Evolutionary conservation across 306 rosid species (phyloP).

Genomic region (Cicer arietinum): DNA sequence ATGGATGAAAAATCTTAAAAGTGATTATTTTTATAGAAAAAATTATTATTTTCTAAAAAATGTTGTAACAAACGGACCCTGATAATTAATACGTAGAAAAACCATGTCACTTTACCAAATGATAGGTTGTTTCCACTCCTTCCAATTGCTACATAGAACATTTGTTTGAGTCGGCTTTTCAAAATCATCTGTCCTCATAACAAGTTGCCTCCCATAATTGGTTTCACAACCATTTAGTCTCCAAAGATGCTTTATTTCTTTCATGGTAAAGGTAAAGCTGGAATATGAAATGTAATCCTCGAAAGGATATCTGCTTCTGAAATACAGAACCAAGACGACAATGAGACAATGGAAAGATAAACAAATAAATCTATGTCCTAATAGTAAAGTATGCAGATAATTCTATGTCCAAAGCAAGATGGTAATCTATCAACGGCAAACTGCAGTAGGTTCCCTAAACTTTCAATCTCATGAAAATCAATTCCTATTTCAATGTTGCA

Average conservation of each 20-base stretch:
- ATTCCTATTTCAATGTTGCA: slow-evolving; percentile 10
- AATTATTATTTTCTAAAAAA: too few relatives aligned
- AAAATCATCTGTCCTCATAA: slow-evolving; percentile 91
- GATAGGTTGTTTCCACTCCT: slow-evolving; percentile 87
- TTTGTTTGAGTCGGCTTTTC: slow-evolving; percentile 86
- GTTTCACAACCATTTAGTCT: slow-evolving; percentile 76
- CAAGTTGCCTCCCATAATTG: slow-evolving; percentile 67
- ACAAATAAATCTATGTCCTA: slow-evolving; percentile 11
- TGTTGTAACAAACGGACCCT: too few relatives aligned
- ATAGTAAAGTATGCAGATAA: slow-evolving; percentile 26
- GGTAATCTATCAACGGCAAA: slow-evolving; percentile 2
- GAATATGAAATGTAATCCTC: slow-evolving; percentile 86
- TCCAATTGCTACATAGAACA: slow-evolving; percentile 94
- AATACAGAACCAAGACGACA: slow-evolving; percentile 42
- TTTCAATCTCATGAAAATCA: slow-evolving; percentile 1
- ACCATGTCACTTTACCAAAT: slow-evolving; percentile 67
- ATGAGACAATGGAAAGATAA: slow-evolving; percentile 42
- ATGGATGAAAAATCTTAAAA: too few relatives aligned
- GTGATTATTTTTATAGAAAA: too few relatives aligned
- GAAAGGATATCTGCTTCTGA: slow-evolving; percentile 89
- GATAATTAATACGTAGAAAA: slow-evolving; percentile 21
- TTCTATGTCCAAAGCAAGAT: slow-evolving; percentile 26
- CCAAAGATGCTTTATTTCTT: slow-evolving; percentile 93
- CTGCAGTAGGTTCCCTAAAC: background rate
- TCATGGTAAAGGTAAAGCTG: slow-evolving; percentile 78